Base-by-base conservation (phyloP, 2,329 filamentous ascomycete species). In the Phymatotrichopsis omnivora region DNA sequence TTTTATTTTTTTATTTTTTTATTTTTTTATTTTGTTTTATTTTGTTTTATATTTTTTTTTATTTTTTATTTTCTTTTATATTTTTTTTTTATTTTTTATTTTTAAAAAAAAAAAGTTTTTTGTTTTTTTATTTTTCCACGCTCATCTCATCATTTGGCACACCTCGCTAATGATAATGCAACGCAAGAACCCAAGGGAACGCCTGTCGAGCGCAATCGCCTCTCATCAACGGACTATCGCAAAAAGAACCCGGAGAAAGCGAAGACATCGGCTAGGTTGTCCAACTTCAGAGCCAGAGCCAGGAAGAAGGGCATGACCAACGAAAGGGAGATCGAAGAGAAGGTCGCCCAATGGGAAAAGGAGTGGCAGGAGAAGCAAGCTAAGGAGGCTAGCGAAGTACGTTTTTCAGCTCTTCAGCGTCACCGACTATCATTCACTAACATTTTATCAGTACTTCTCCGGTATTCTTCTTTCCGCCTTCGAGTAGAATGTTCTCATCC, bases 351-450 rank as follows among this genome's bases (percentile, higher is more conserved):
- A 29, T 54, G 52, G 52, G 52, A 54, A 23, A 53, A 53, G 3
- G 52, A 54, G 30, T 54, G 52, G 52, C 52, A 54, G 25, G 52
- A 54, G 32, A 54, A 54, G 24, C 52, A 54, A 31, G 52, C 52
- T 4, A 54, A 54, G 30, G 52, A 54, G 17, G 52, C 52, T 27
- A 51, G 46, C 30, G 52, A 54, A 47, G 52, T 54, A 53, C 40
- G 40, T 45, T 24, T 40, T 31, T 20, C 22, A 7, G 5, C 40
- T 14, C 20, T 20, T 29, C 5, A 17, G 33, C 42, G 11, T 10
- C 30, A 17, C n/a, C 28, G 12, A 4, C 4, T 22, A 24, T 14
- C n/a, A 1, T 22, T 17, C 38, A 6, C 35, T 42, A 22, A 16
- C 29, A 30, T 46, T 12, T 25, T 8, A 16, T 32, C 20, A 54